phyloP scores from a whole-genome alignment of 225 moss, liverwort and hornwort species.

The Polytrichum commune region DNA sequence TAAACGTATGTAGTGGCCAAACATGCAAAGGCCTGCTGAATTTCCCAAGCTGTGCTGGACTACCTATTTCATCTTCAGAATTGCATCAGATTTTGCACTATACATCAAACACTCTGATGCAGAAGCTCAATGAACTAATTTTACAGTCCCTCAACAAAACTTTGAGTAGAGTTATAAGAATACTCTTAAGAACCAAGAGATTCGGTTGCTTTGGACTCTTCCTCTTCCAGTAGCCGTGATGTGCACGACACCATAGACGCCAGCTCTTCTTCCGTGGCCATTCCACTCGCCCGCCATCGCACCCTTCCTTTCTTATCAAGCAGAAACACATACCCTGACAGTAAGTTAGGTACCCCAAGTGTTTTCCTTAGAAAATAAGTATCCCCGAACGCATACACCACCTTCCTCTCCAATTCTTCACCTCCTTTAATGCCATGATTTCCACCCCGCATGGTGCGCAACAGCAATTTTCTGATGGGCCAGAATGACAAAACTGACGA shows the following conservation, averaged over 20 bases:
- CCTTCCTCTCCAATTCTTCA: slow-evolving; percentile 32
- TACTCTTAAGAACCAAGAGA: neutral
- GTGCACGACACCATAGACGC: slow-evolving; percentile 67
- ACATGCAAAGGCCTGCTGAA: too few relatives aligned
- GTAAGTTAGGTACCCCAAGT: slow-evolving; percentile 67
- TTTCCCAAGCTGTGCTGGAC: too few relatives aligned
- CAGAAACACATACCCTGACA: slow-evolving; percentile 74
- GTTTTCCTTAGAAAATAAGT: slow-evolving; percentile 72
- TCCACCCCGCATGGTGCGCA: slow-evolving; percentile 62
- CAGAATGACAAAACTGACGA: slow-evolving; percentile 63
- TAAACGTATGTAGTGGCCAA: too few relatives aligned
- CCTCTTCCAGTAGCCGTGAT: slow-evolving; percentile 64
- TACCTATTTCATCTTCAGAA: too few relatives aligned
- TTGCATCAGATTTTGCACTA: too few relatives aligned
- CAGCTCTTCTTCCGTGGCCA: slow-evolving; percentile 71
- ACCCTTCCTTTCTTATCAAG: slow-evolving; percentile 74
- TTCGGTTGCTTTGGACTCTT: slow-evolving; percentile 29
- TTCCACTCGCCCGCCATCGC: slow-evolving; percentile 88
- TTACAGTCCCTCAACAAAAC: too few relatives aligned
- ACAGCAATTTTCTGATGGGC: slow-evolving; percentile 55
- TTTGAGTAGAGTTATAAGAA: neutral
- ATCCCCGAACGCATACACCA: slow-evolving; percentile 82
- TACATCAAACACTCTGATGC: too few relatives aligned
- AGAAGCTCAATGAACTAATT: too few relatives aligned
- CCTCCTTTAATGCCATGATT: slow-evolving; percentile 16